Conservation (phyloP, 1,284 basidiomycete species). For the Ustilago vetiveriae region DNA sequence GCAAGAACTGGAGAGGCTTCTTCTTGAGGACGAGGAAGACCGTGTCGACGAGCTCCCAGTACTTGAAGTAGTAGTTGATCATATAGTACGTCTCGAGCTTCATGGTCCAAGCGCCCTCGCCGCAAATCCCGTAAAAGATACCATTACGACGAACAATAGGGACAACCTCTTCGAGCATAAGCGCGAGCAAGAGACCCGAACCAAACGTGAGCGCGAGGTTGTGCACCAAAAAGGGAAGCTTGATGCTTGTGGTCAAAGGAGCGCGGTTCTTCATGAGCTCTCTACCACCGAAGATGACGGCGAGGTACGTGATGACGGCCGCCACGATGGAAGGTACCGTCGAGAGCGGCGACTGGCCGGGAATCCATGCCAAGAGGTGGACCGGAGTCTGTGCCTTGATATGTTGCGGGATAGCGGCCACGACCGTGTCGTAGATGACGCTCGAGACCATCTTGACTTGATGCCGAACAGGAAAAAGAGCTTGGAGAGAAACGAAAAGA, state of each 20-base stretch:
- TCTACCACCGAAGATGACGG: slow-evolving; percentile 85
- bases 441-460: slow-evolving; percentile 42
- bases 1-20: slow-evolving; percentile 91
- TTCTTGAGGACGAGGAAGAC: slow-evolving; percentile 98
- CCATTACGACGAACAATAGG: slow-evolving; percentile 54
- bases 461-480: slow-evolving; percentile 20
- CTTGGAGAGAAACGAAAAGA: not conserved
- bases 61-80: slow-evolving; percentile 80
- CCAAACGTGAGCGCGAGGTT: slow-evolving; percentile 87
- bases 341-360: slow-evolving; percentile 58
- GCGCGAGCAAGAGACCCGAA: slow-evolving; percentile 79
- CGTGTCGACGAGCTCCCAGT: slow-evolving; percentile 85
- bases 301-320: slow-evolving; percentile 82
- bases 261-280: slow-evolving; percentile 78
- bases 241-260: slow-evolving; percentile 72
- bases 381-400: slow-evolving; percentile 35
- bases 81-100: slow-evolving; percentile 79
- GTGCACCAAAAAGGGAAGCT: slow-evolving; percentile 87
- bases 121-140: slow-evolving; percentile 77
- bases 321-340: slow-evolving; percentile 46
- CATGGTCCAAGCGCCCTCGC: slow-evolving; percentile 79
- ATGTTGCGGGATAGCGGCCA: slow-evolving; percentile 32
- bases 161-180: slow-evolving; percentile 80
- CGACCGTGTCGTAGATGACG: slow-evolving; percentile 46
- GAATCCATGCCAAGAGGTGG: slow-evolving; percentile 50